Conservation (phyloP, 2,329 filamentous ascomycete species). For the Fusarium humuli region DNA sequence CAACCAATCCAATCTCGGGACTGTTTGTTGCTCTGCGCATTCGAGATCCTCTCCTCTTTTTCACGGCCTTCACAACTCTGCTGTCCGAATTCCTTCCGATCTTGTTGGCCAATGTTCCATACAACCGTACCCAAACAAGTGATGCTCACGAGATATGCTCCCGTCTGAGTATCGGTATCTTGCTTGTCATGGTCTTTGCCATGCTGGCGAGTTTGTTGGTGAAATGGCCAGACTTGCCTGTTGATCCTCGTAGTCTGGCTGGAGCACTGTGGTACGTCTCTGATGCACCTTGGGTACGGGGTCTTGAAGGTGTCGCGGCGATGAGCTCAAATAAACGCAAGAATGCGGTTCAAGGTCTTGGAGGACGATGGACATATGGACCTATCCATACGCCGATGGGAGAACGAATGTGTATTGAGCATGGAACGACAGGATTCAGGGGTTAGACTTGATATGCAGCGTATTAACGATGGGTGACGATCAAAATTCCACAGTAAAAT, state of each 20-base stretch:
- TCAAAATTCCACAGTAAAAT: neutral
- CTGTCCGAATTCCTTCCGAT: constrained; percentile 62
- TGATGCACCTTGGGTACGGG: constrained; percentile 35
- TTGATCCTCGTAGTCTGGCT: constrained; percentile 59
- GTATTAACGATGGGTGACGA: too few relatives aligned
- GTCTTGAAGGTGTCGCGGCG: constrained; percentile 30
- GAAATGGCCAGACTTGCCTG: constrained; percentile 57
- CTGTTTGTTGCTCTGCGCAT: constrained; percentile 44
- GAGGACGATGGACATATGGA: constrained; percentile 36
- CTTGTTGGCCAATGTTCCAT: constrained; percentile 61
- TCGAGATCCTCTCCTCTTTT: constrained; percentile 55
- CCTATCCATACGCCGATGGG: constrained; percentile 30
- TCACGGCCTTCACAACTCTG: constrained; percentile 56
- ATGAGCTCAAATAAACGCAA: constrained; percentile 31
- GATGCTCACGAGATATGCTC: constrained; percentile 56
- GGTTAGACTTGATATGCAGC: neutral
- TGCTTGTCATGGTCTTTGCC: constrained; percentile 57
- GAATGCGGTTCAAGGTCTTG: constrained; percentile 25
- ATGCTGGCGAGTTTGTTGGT: constrained; percentile 55
- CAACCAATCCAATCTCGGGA: constrained; percentile 59
- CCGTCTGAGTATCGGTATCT: constrained; percentile 53
- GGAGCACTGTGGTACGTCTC: constrained; percentile 58
- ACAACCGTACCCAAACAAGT: constrained; percentile 55
- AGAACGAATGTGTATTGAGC: constrained; percentile 36
- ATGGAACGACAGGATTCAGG: constrained; percentile 30